Conservation (phyloP, 148 eudicot genomes). For the Fagopyrum tataricum region DNA sequence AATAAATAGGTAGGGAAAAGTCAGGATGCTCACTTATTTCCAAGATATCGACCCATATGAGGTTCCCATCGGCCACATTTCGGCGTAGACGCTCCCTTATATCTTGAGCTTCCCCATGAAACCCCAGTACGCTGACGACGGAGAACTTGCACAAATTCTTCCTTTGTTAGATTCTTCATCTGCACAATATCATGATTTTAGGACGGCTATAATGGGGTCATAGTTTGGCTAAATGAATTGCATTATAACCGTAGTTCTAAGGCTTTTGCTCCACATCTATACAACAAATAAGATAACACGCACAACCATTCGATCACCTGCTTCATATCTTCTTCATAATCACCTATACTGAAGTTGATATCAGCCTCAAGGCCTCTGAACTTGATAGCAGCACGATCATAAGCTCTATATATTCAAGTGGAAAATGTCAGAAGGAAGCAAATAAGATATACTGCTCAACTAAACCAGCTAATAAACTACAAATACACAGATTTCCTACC, state of each 20-base stretch:
- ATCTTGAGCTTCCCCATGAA: conserved; percentile 14
- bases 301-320: conserved; percentile 8
- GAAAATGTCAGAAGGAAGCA: conserved; percentile 1
- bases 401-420: not conserved
- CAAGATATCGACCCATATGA: conserved; percentile 2
- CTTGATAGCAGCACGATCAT: conserved; percentile 14
- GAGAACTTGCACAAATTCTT: conserved; percentile 16
- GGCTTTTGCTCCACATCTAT: not conserved
- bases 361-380: conserved; percentile 17
- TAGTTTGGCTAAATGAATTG: not conserved
- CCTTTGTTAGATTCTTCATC: conserved; percentile 13
- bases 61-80: conserved; percentile 8
- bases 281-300: not conserved
- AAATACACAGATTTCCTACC: conserved; percentile 17
- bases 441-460: not conserved
- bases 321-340: conserved; percentile 13
- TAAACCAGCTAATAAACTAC: not conserved
- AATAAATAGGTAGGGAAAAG: not conserved
- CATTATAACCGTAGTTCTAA: not conserved
- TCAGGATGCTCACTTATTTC: conserved; percentile 2
- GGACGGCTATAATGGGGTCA: not conserved
- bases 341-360: conserved; percentile 11
- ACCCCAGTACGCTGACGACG: conserved; percentile 14
- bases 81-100: not conserved
- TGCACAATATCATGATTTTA: not conserved